phyloP scores from a whole-genome alignment of 768 basidiomycete genomes.

The Russula brevipes region DNA sequence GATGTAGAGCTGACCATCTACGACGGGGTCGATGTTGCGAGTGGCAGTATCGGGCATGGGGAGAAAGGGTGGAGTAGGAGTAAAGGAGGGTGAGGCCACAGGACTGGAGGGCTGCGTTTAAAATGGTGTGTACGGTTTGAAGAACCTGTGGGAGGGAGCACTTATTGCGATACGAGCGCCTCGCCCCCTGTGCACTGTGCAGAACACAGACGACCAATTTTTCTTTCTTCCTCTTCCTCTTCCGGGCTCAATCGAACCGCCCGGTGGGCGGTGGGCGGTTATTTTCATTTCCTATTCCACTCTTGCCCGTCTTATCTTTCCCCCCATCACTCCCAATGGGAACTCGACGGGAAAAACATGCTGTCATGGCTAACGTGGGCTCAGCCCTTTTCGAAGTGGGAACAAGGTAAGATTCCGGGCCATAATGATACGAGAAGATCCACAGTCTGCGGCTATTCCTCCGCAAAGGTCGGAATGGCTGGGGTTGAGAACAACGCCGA shows the following conservation, averaged over 20 bases:
- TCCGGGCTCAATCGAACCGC: no score
- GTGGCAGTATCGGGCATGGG: constrained; percentile 18
- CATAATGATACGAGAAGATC: no score
- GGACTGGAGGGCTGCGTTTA: neutral
- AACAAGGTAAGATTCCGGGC: no score
- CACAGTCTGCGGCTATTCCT: neutral
- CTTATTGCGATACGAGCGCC: constrained; percentile 5
- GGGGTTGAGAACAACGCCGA: no score
- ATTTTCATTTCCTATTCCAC: neutral
- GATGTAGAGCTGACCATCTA: constrained; percentile 25
- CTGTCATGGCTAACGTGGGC: neutral
- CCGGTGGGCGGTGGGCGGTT: no score
- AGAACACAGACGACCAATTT: neutral
- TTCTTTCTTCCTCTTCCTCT: no score
- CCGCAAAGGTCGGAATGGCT: neutral
- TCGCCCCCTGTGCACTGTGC: no score
- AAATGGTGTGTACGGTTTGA: no score
- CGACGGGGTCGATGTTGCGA: constrained; percentile 20
- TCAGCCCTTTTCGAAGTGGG: no score
- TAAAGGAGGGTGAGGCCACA: neutral
- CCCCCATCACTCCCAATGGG: constrained; percentile 3
- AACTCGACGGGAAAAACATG: no score
- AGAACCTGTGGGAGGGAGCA: neutral
- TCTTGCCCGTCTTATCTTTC: neutral
- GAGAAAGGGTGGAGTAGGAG: neutral